These are phyloP conservation scores for Ganoderma sinense DNA, from an alignment of 1,284 basidiomycete species.

Conservation along the genomic window DNA sequence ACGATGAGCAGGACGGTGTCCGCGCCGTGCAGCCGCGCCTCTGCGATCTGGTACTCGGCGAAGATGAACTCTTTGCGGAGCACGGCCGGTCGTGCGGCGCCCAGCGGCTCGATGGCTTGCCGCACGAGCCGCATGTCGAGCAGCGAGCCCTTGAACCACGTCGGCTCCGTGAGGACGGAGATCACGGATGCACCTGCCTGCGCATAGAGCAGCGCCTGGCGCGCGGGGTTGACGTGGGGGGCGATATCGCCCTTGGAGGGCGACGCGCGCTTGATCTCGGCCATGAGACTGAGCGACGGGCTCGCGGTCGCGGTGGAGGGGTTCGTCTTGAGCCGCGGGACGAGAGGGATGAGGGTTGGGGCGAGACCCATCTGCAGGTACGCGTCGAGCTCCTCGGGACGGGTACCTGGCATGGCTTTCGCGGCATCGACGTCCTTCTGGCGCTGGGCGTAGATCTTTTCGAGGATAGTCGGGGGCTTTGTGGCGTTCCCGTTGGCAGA, in stretches of 20 bases:
- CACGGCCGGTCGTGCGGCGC: conserved; percentile 89
- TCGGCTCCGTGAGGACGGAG: conserved; percentile 96
- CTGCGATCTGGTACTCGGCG: conserved; percentile 93
- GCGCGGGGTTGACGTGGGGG: conserved; percentile 73
- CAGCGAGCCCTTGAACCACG: conserved; percentile 96
- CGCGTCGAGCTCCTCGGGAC: conserved; percentile 69
- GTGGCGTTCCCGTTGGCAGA: conserved; percentile 22
- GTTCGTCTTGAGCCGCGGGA: conserved; percentile 53
- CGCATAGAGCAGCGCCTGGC: conserved; percentile 90
- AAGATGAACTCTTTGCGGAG: conserved; percentile 98
- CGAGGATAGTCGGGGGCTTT: conserved; percentile 79
- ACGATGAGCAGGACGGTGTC: conserved; percentile 97
- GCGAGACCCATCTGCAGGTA: conserved; percentile 81
- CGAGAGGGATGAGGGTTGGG: conserved; percentile 79
- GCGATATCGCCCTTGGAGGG: conserved; percentile 93
- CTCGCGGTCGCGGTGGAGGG: conserved; percentile 54
- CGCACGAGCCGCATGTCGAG: conserved; percentile 92
- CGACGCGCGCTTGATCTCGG: conserved; percentile 96
- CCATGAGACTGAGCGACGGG: conserved; percentile 77
- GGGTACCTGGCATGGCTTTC: conserved; percentile 75
- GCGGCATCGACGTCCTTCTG: conserved; percentile 62
- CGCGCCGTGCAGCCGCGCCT: conserved; percentile 91
- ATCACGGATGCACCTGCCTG: conserved; percentile 92
- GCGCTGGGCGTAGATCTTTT: conserved; percentile 72
- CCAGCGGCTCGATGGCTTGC: conserved; percentile 79